phyloP scores from a whole-genome alignment of 768 basidiomycete species.

The Rhodotorula kratochvilovae region DNA sequence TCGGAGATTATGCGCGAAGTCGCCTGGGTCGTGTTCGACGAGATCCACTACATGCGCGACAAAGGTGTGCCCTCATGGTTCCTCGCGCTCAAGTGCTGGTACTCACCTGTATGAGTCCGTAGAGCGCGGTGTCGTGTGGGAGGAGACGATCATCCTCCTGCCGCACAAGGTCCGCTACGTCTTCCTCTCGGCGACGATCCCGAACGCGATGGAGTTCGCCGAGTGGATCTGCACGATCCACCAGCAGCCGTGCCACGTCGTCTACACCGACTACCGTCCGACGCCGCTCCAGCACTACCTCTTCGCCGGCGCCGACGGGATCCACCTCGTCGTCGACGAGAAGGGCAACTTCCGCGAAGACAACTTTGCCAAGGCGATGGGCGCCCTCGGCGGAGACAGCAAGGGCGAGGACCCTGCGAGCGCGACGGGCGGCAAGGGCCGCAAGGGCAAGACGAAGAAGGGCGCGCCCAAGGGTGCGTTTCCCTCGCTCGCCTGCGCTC shows the following conservation, averaged over 20 bases:
- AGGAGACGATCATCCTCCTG: conserved; percentile 94
- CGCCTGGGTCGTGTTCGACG: conserved; percentile 99
- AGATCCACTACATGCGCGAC: conserved; percentile 99
- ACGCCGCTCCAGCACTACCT: conserved; percentile 97
- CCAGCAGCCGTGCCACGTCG: conserved; percentile 96
- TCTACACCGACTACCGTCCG: conserved; percentile 97
- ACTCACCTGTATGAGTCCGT: not conserved
- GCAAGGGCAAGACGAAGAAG: conserved; percentile 89
- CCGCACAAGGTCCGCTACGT: conserved; percentile 96
- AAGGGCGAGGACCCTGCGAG: conserved; percentile 62
- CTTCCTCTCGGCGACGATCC: conserved; percentile 97
- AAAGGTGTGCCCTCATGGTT: conserved; percentile 52
- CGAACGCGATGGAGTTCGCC: conserved; percentile 98
- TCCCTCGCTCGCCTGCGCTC: not conserved
- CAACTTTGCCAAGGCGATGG: conserved; percentile 97
- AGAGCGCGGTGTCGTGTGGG: conserved; percentile 99
- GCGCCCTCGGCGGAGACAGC: conserved; percentile 58
- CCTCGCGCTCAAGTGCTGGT: not conserved
- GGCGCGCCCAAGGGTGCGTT: conserved; percentile 77
- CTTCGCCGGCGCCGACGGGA: conserved; percentile 93
- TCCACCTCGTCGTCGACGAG: conserved; percentile 97
- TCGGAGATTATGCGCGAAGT: conserved; percentile 99
- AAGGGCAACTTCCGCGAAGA: conserved; percentile 95
- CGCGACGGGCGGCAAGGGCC: conserved; percentile 72
- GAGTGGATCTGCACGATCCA: conserved; percentile 98